Evolutionary conservation across 306 rosid species (phyloP).

Genomic region (Prunus salicina): DNA sequence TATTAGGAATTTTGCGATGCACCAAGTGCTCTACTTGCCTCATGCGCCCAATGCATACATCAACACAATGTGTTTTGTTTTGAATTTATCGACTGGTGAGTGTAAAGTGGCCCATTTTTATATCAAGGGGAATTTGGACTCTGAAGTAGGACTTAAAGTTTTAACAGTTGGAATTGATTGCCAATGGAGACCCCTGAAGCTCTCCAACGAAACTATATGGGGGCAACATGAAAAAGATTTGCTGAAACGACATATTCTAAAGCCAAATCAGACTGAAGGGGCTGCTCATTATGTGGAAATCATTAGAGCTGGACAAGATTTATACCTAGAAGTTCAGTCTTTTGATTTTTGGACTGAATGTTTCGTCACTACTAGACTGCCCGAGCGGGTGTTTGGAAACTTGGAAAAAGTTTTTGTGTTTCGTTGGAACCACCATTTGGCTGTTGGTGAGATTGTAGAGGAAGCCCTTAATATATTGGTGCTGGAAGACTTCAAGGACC

Average conservation of each 20-base stretch:
- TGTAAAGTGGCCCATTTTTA: not conserved
- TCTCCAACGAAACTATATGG: not conserved
- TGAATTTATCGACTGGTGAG: not conserved
- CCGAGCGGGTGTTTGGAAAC: not conserved
- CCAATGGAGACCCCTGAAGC: not conserved
- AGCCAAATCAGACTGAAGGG: not conserved
- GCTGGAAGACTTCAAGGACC: too few relatives aligned
- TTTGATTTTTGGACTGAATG: not conserved
- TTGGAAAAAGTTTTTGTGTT: not conserved
- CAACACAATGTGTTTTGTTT: not conserved
- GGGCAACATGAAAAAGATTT: too few relatives aligned
- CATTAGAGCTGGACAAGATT: not conserved
- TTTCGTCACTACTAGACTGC: not conserved
- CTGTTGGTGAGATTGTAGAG: not conserved
- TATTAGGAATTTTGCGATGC: not conserved
- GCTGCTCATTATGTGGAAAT: not conserved
- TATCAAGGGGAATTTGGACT: not conserved
- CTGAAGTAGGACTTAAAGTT: not conserved
- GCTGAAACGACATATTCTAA: rapidly evolving
- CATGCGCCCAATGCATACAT: not conserved
- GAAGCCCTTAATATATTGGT: not conserved
- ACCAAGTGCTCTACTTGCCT: conserved; percentile 5
- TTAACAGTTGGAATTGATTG: not conserved
- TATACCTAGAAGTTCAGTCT: not conserved
- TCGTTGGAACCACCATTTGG: not conserved